A percentile compares a stretch with the other conserved stretches of the same genome.
Evolutionary conservation across 2,329 filamentous ascomycete species (phyloP).

Genomic region (Herpotrichia juniperi): DNA sequence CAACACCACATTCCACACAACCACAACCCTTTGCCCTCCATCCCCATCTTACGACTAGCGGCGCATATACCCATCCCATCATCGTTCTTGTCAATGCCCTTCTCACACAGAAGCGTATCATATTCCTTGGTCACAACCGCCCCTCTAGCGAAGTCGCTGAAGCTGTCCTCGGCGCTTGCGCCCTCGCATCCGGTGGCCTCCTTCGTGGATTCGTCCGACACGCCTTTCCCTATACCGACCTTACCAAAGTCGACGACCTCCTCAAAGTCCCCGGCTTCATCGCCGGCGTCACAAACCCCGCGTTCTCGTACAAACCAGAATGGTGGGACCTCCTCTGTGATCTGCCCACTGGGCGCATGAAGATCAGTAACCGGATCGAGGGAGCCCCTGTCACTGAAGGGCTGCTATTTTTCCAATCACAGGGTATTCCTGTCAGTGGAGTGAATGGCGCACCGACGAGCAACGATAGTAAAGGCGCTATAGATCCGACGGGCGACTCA

Average conservation of each 20-base stretch:
- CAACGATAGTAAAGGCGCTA: constrained; percentile 40
- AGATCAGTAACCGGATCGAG: constrained; percentile 90
- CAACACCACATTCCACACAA: constrained; percentile 77
- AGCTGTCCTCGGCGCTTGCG: constrained; percentile 96
- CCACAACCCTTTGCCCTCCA: constrained; percentile 86
- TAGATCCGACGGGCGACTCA: constrained; percentile 82
- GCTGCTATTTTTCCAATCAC: constrained; percentile 83
- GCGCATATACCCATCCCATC: constrained; percentile 87
- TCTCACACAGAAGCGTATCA: constrained; percentile 92
- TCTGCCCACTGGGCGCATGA: constrained; percentile 87
- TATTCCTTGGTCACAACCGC: constrained; percentile 94
- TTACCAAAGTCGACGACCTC: constrained; percentile 96
- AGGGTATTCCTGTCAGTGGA: constrained; percentile 46
- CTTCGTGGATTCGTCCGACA: constrained; percentile 92
- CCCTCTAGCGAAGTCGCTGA: constrained; percentile 96
- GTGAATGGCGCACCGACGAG: constrained; percentile 25
- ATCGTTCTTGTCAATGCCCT: constrained; percentile 94
- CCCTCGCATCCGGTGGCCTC: constrained; percentile 89
- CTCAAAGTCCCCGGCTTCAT: constrained; percentile 97
- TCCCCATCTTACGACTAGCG: constrained; percentile 91
- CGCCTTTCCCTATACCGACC: constrained; percentile 96
- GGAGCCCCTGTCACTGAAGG: constrained; percentile 82
- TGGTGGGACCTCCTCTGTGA: constrained; percentile 99
- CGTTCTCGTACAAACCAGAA: constrained; percentile 90
- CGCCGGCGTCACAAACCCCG: constrained; percentile 95